Evolutionary conservation across 805 yeast species (phyloP).

Genomic region (Suhomyces kilbournensis): DNA sequence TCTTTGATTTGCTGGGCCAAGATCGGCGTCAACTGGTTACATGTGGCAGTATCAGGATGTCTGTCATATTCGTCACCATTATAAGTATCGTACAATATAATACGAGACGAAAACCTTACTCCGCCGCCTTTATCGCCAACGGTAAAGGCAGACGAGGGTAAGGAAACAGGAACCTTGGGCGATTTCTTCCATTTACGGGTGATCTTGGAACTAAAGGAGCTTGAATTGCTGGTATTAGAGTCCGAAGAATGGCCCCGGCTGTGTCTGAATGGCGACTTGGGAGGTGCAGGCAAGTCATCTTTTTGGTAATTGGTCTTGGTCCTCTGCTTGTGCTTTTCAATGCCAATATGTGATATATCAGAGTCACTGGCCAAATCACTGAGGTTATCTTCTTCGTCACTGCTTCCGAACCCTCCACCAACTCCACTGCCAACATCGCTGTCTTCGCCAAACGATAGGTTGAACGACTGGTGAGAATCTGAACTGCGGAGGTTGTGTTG

Average conservation of each 20-base stretch:
- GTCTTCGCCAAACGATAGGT: constrained; percentile 34
- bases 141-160: background rate
- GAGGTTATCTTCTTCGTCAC: constrained; percentile 20
- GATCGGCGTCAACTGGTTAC: constrained; percentile 84
- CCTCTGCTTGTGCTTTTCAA: background rate
- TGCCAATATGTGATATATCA: constrained; percentile 7
- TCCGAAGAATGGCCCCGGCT: constrained; percentile 31
- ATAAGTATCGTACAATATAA: constrained; percentile 82
- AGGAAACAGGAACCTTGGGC: constrained; percentile 7
- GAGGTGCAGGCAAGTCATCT: constrained; percentile 14
- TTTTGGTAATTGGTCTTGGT: background rate
- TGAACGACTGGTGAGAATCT: constrained; percentile 42
- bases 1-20: constrained; percentile 83
- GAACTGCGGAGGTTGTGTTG: constrained; percentile 29
- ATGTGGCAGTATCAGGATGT: constrained; percentile 88
- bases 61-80: constrained; percentile 84
- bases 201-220: constrained; percentile 32
- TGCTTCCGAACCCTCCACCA: constrained; percentile 37
- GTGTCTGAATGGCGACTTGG: constrained; percentile 24
- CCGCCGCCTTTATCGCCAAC: constrained; percentile 11
- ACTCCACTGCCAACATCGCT: constrained; percentile 27
- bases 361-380: constrained; percentile 17
- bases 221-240: constrained; percentile 17
- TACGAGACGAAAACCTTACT: constrained; percentile 75
- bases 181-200: constrained; percentile 25